Evolutionary conservation across 208 protist genomes (phyloP).

Genomic region (Crithidia acanthocephali): DNA sequence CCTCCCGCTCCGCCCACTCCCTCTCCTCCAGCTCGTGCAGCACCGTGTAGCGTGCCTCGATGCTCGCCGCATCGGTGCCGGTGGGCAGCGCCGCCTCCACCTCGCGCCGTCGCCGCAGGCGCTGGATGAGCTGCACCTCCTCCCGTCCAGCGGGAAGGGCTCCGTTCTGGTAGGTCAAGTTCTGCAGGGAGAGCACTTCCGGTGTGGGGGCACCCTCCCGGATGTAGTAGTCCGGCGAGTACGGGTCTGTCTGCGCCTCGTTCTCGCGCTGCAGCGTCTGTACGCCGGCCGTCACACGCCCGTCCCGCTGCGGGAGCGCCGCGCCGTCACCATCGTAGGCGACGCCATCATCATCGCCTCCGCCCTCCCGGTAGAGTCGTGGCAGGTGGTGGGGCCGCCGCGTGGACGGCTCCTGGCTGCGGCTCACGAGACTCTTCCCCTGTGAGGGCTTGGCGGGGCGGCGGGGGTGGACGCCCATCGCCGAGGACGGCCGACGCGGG

Average conservation of each 20-base stretch:
- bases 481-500: slow-evolving; percentile 13
- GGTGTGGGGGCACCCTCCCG: slow-evolving; percentile 63
- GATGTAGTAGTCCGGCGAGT: slow-evolving; percentile 88
- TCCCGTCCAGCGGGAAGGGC: slow-evolving; percentile 81
- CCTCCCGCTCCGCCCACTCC: slow-evolving; percentile 89
- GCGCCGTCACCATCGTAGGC: not conserved
- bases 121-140: slow-evolving; percentile 90
- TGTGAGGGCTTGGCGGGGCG: not conserved
- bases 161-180: slow-evolving; percentile 63
- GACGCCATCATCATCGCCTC: not conserved
- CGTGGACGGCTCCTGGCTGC: slow-evolving; percentile 18
- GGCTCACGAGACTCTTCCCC: not conserved
- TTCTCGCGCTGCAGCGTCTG: slow-evolving; percentile 88
- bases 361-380: slow-evolving; percentile 10
- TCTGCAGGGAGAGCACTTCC: slow-evolving; percentile 72
- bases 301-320: not conserved
- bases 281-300: slow-evolving; percentile 20
- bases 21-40: slow-evolving; percentile 85
- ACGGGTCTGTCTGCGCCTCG: slow-evolving; percentile 91
- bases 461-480: slow-evolving; percentile 9
- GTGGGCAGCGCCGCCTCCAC: slow-evolving; percentile 65
- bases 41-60: slow-evolving; percentile 47
- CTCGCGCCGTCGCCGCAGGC: slow-evolving; percentile 80
- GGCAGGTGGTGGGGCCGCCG: slow-evolving; percentile 45
- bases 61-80: slow-evolving; percentile 54